Evolutionary conservation across 2,329 filamentous ascomycete species (phyloP), one percentile per base, ranked within the genome.

Genomic region (Pseudonectria buxi): DNA sequence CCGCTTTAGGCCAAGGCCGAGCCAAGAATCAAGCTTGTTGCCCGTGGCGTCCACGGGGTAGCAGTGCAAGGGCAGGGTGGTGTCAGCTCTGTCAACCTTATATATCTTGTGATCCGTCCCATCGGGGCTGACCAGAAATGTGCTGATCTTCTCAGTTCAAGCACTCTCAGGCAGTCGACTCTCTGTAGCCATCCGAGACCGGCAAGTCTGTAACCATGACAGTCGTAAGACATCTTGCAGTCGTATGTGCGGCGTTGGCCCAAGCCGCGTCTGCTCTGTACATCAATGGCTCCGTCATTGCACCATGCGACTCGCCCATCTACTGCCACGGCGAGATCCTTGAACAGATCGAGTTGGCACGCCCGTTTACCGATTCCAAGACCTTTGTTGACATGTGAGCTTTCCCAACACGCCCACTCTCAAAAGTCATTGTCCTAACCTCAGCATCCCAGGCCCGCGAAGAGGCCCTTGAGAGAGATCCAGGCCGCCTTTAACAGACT

Each of bases 331-430:
- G 80, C 31, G 74, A 81, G 0, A 67, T 83, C 10, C 65, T 84
- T 3, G 65, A 69, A 40, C 67, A 76, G 43, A 71, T 84, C 31
- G 70, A 83, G 60, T 63, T 83, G 9, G 79, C 79, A 3, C 64
- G 63, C 15, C 78, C 78, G 1, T 83, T 83, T 45, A 59, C 65
- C 11, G 80, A 83, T 59, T 83, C 78, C 40, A 84, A 83, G 66
- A 82, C 78, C 1, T 83, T 82, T 53, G 80, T 83, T 28, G 80
- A 84, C 53, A 76, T 82, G 74, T 77, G 62, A 61, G 65, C 59
- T 14, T 4, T 18, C 14, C 14, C 9, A 13, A 27, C 2, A 14
- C 12, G 6, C 6, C 10, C n/a, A 13, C 12, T 13, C 14, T 4
- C 27, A 7, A n/a, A 10, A 14, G n/a, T 18, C 6, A 10, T 30